Evolutionary conservation across 345 rosid species (phyloP).

Genomic region (Acer yangbiense): DNA sequence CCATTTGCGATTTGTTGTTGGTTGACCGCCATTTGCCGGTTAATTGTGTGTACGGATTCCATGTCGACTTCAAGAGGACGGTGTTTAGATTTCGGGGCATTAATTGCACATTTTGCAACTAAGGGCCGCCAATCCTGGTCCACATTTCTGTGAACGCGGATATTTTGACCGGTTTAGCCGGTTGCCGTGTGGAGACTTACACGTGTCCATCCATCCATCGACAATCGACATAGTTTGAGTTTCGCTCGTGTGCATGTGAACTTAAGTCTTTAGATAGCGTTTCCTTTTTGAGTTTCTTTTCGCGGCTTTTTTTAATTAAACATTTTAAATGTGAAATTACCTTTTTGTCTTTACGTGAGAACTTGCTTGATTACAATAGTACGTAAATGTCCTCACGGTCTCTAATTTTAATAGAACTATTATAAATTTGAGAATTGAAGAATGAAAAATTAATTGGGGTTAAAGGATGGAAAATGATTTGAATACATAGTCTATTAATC

Average conservation of each 20-base stretch:
- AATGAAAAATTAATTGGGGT: too few species aligned
- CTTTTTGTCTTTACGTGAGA: conserved; percentile 25
- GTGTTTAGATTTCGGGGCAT: conserved; percentile 40
- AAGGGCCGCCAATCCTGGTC: conserved; percentile 31
- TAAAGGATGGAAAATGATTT: too few species aligned
- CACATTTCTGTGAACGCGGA: conserved; percentile 33
- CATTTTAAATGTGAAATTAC: conserved; percentile 27
- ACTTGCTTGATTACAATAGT: not conserved
- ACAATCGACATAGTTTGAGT: not conserved
- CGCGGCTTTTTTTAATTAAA: conserved; percentile 30
- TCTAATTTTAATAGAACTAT: not conserved
- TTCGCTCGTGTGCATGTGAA: conserved; percentile 4
- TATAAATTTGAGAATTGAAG: too few species aligned
- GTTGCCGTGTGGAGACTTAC: conserved; percentile 34
- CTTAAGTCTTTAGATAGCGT: too few species aligned
- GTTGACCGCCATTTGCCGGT: conserved; percentile 77
- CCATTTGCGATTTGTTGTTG: conserved; percentile 26
- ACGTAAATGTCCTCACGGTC: not conserved
- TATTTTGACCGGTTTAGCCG: conserved; percentile 43
- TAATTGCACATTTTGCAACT: conserved; percentile 32
- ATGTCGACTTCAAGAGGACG: conserved; percentile 31
- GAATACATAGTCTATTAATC: too few species aligned
- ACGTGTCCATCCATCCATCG: conserved; percentile 31
- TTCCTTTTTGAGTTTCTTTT: conserved; percentile 27
- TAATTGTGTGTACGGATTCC: conserved; percentile 27